phyloP scores from a whole-genome alignment of 306 rosid species.

The Rosa lucieae region DNA sequence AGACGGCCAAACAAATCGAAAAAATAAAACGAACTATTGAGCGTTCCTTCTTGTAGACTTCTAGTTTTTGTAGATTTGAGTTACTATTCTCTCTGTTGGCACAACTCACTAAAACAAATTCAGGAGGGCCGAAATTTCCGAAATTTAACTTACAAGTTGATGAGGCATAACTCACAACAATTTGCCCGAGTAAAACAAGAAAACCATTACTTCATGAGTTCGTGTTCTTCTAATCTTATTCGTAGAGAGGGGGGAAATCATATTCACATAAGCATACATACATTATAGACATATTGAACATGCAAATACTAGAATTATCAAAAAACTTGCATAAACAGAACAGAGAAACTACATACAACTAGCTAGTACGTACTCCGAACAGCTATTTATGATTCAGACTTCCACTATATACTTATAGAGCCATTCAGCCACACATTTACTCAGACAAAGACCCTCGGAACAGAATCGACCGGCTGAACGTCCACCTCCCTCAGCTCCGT shows the following conservation, averaged over 20 bases:
- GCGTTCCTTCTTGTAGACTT: too few relatives aligned
- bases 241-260: not conserved
- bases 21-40: too few relatives aligned
- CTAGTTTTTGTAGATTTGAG: too few relatives aligned
- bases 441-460: constrained; percentile 49
- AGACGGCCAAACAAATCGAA: too few relatives aligned
- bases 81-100: too few relatives aligned
- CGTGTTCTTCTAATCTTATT: not conserved
- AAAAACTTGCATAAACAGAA: not conserved
- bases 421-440: not conserved
- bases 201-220: not conserved
- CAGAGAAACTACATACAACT: not conserved
- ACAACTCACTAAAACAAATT: too few relatives aligned
- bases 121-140: too few relatives aligned
- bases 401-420: not conserved
- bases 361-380: not conserved
- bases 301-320: not conserved
- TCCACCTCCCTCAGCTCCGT: constrained; percentile 59
- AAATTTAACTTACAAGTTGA: too few relatives aligned
- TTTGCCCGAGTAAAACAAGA: not conserved
- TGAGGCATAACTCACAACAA: not conserved
- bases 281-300: not conserved
- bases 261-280: not conserved
- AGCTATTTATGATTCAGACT: not conserved
- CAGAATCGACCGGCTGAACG: constrained; percentile 15